Evolutionary conservation across 805 yeast genomes (phyloP).

Genomic region (Schizosaccharomyces cryophilus): DNA sequence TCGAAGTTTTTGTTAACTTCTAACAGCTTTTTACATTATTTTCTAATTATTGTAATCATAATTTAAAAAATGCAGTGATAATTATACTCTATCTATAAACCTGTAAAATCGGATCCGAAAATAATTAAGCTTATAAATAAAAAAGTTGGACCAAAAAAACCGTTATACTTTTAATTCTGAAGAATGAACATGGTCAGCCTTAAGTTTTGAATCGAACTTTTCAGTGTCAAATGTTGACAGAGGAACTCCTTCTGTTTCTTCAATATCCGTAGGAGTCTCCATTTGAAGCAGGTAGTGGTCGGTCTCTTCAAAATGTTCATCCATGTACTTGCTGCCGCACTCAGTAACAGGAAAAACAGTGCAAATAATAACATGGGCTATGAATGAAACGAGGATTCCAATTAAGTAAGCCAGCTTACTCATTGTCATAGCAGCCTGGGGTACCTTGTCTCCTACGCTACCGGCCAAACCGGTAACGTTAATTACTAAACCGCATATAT

Average conservation of each 20-base stretch:
- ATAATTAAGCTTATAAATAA: neutral
- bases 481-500: slow-evolving; percentile 55
- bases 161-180: neutral
- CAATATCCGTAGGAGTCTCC: neutral
- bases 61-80: neutral
- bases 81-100: neutral
- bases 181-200: neutral
- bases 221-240: neutral
- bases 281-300: neutral
- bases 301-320: neutral
- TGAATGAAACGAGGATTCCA: neutral
- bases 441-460: slow-evolving; percentile 31
- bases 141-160: neutral
- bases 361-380: neutral
- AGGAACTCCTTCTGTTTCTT: neutral
- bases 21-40: neutral
- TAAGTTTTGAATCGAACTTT: neutral
- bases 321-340: neutral
- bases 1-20: neutral
- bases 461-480: slow-evolving; percentile 71
- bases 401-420: neutral
- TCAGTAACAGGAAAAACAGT: neutral
- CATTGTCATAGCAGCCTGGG: slow-evolving; percentile 13
- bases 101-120: neutral
- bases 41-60: neutral